Percentiles rank a stretch among this genome's conserved stretches.
Conservation (phyloP, 345 rosid species). For the Excoecaria agallocha region DNA sequence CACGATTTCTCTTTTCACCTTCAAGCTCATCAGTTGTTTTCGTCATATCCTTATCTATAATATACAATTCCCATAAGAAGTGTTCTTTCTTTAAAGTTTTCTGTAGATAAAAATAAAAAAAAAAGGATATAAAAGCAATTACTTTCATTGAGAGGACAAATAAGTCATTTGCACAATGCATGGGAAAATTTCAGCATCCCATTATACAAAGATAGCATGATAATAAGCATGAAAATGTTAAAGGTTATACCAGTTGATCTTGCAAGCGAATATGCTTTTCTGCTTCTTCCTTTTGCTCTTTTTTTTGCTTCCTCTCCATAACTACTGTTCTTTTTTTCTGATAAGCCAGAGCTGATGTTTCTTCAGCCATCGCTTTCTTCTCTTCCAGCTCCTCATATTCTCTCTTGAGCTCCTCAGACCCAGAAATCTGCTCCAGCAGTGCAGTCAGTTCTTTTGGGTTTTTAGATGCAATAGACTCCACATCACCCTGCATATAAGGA, state of each 20-base stretch:
- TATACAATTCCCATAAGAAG: constrained; percentile 80
- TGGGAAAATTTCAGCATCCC: neutral
- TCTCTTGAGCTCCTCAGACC: constrained; percentile 92
- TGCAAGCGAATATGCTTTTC: constrained; percentile 88
- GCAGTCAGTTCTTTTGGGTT: constrained; percentile 92
- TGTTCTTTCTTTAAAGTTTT: constrained; percentile 82
- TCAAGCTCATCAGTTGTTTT: constrained; percentile 62
- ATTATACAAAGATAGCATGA: constrained; percentile 11
- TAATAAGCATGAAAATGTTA: constrained; percentile 3
- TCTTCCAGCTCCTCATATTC: constrained; percentile 78
- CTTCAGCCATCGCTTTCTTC: constrained; percentile 79
- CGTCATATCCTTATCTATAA: constrained; percentile 64
- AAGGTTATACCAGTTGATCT: constrained; percentile 67
- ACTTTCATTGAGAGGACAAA: constrained; percentile 4
- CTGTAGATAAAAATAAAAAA: constrained; percentile 38
- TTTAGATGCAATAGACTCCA: constrained; percentile 96
- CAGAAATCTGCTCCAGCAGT: constrained; percentile 90
- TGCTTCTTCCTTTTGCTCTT: constrained; percentile 98
- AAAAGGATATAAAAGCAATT: neutral
- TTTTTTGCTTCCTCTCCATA: constrained; percentile 91
- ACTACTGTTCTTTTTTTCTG: constrained; percentile 81
- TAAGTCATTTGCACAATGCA: neutral
- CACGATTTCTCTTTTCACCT: constrained; percentile 55
- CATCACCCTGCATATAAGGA: constrained; percentile 69
- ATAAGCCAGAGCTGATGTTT: constrained; percentile 70